Conservation (phyloP, 1,284 basidiomycete species). For the Naganishia albida region DNA sequence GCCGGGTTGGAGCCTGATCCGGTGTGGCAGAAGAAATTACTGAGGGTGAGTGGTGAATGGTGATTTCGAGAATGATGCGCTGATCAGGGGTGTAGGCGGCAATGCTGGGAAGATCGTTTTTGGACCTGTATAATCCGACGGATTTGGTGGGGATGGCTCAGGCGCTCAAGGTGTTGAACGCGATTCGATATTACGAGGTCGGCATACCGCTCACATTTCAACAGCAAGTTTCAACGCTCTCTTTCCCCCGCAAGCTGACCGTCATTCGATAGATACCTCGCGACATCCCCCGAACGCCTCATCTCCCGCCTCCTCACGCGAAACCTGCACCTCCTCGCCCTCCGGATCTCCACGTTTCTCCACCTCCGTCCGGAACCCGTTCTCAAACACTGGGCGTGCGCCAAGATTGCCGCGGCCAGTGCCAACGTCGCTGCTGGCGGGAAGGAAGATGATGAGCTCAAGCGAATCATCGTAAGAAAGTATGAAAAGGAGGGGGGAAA, state of each 20-base stretch:
- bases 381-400: constrained; percentile 92
- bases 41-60: constrained; percentile 64
- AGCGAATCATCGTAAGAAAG: constrained; percentile 80
- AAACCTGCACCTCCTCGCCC: constrained; percentile 85
- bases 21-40: constrained; percentile 79
- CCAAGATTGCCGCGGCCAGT: constrained; percentile 74
- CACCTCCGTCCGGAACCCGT: constrained; percentile 81
- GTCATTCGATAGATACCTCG: constrained; percentile 63
- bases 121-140: constrained; percentile 87
- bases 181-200: constrained; percentile 84
- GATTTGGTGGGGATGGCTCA: constrained; percentile 90
- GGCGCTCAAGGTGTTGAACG: constrained; percentile 91
- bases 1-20: constrained; percentile 90
- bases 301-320: constrained; percentile 81
- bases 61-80: background rate
- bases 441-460: constrained; percentile 69
- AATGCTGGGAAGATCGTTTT: constrained; percentile 88
- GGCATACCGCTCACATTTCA: constrained; percentile 91
- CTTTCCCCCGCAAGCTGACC: background rate
- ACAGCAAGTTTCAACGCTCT: constrained; percentile 62
- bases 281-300: constrained; percentile 73
- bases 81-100: constrained; percentile 66
- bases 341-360: constrained; percentile 85
- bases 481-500: constrained; percentile 63
- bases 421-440: constrained; percentile 59